Evolutionary conservation across 805 yeast genomes (phyloP), one percentile per base, ranked within the genome.

Genomic region (Yarrowia osloensis): DNA sequence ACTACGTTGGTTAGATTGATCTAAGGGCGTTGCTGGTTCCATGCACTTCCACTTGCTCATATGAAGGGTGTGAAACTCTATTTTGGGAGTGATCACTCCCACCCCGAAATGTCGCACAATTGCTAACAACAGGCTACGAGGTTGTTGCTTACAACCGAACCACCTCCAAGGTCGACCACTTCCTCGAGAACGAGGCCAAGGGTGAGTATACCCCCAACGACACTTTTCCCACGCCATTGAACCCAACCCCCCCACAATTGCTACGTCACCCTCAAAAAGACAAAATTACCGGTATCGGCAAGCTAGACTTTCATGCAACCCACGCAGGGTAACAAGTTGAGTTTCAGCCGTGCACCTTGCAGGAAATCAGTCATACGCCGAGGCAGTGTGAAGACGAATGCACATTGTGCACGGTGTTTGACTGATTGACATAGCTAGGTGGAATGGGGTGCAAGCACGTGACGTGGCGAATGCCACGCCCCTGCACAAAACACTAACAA

Each of bases 121-220:
- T 44, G 44, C 66, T 61, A 61, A 61, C 66, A 22, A 35, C 33
- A 61, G 66, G 66, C 69, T 94, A 86, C 85, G 91, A 97, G 72
- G 98, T 95, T 75, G 97, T 91, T 77, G 98, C 98, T 70, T 95
- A 86, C 89, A 94, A 94, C 95, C 91, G 99, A 88, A 95, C 98
- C 69, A 91, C 88, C 70, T 81, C 97, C 66, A 94, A 91, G 83
- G 99, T 95, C 73, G 98, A 95, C 81, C 91, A 90, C 76, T 94
- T 94, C 82, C 79, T 94, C 75, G 96, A 77, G 68, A 89, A 91
- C 80, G 98, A 92, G 84, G 99, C 98, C 77, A 95, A 94, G 86
- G 98, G 66, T 61, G 66, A 61, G 66, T 61, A 44, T 61, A 17
- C 19, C 9, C 21, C 15, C 52, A 9, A 26, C 33, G n/a, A 21